Conservation (phyloP, 2,329 filamentous ascomycete species). For the Penicillium sp. region DNA sequence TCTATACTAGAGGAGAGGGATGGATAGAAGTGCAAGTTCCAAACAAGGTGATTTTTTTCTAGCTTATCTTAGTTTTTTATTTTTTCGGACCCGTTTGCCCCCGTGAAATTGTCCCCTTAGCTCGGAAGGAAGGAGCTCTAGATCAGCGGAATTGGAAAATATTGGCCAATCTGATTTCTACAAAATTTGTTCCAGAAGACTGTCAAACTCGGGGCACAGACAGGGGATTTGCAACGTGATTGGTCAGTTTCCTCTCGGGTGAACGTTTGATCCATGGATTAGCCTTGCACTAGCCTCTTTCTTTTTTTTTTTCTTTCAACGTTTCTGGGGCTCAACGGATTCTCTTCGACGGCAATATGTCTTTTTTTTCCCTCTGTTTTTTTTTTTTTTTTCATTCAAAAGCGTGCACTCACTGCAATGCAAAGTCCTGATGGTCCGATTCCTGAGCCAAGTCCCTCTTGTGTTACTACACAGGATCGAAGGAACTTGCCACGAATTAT, state of each 20-base stretch:
- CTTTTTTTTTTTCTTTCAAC: slow-evolving; percentile 2
- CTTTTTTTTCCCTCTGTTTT: not conserved
- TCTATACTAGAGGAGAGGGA: not conserved
- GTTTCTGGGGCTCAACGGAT: slow-evolving; percentile 6
- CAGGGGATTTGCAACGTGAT: not conserved
- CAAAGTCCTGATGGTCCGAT: too few species aligned
- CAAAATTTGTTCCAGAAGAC: slow-evolving; percentile 10
- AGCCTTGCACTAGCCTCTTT: slow-evolving; percentile 2
- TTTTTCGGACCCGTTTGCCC: slow-evolving; percentile 2
- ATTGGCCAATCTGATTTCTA: slow-evolving; percentile 4
- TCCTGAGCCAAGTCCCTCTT: too few species aligned
- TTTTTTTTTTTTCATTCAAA: not conserved
- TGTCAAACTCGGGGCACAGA: slow-evolving; percentile 7
- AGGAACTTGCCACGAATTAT: too few species aligned
- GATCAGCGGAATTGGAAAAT: not conserved
- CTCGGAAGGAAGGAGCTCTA: slow-evolving; percentile 7
- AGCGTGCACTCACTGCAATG: too few species aligned
- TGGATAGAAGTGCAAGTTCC: not conserved
- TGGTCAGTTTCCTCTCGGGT: not conserved
- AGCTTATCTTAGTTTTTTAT: not conserved
- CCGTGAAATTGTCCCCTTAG: slow-evolving; percentile 3
- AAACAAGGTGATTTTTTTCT: not conserved
- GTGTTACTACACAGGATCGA: too few species aligned
- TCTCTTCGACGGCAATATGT: not conserved
- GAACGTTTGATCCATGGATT: slow-evolving; percentile 7